phyloP scores from a whole-genome alignment of 108 stramenopile genomes.

The Pelagomonas calceolata region DNA sequence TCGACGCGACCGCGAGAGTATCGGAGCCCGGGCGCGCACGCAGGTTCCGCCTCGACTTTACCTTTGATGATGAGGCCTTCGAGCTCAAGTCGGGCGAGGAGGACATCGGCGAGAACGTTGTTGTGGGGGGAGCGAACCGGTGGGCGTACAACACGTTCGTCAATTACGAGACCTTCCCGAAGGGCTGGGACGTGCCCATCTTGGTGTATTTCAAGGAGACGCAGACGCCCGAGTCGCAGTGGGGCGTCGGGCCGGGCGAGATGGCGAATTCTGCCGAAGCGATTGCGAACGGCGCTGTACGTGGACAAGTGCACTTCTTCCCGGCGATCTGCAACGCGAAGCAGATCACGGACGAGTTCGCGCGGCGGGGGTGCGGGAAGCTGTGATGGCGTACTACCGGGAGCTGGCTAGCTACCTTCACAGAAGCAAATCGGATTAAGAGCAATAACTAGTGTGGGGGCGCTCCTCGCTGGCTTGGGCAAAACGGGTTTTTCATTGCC shows the following conservation, averaged over 20 bases:
- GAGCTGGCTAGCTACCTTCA: too few relatives aligned
- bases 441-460: too few relatives aligned
- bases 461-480: too few relatives aligned
- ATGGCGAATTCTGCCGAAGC: neutral
- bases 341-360: constrained; percentile 25
- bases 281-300: constrained; percentile 3
- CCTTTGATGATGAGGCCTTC: constrained; percentile 8
- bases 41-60: neutral
- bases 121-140: constrained; percentile 46
- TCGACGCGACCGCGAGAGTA: too few relatives aligned
- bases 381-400: too few relatives aligned
- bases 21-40: too few relatives aligned
- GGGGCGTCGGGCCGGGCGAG: constrained; percentile 27
- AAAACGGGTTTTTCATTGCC: too few relatives aligned
- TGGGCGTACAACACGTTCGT: constrained; percentile 52
- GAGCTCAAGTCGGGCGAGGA: neutral
- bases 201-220: constrained; percentile 62
- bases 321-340: constrained; percentile 40
- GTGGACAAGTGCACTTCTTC: constrained; percentile 54
- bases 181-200: constrained; percentile 40
- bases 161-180: constrained; percentile 52
- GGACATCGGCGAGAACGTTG: constrained; percentile 19
- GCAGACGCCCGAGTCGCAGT: constrained; percentile 48
- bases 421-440: too few relatives aligned
- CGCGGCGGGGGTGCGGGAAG: constrained; percentile 25